A percentile compares a stretch with the other conserved stretches of the same genome.
phyloP scores from a whole-genome alignment of 768 basidiomycete genomes.

The Boletus reticuloceps region DNA sequence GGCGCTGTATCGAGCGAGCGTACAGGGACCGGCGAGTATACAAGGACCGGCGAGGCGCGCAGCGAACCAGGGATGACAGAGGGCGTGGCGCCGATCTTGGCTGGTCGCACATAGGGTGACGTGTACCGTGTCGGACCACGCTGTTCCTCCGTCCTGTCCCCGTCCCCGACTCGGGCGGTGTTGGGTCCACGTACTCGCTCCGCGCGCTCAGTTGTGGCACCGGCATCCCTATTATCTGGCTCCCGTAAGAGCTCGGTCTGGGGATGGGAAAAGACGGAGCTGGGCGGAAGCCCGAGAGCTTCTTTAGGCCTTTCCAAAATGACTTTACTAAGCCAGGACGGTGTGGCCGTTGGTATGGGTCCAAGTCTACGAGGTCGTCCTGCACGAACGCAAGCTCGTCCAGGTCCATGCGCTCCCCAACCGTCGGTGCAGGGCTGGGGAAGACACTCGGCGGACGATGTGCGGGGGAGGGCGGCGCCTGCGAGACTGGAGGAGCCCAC shows the following conservation, averaged over 20 bases:
- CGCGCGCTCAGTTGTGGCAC: neutral
- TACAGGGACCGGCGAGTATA: neutral
- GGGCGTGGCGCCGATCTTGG: too few species aligned
- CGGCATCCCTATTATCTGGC: conserved; percentile 6
- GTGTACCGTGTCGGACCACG: conserved; percentile 13
- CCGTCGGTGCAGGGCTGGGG: conserved; percentile 24
- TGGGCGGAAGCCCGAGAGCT: conserved; percentile 19
- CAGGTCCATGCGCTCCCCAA: conserved; percentile 31
- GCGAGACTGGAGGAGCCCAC: neutral
- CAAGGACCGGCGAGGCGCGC: neutral
- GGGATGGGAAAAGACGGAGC: conserved; percentile 3
- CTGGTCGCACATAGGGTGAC: conserved; percentile 13
- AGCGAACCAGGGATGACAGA: neutral
- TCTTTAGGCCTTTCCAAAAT: conserved; percentile 35
- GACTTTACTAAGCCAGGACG: conserved; percentile 24
- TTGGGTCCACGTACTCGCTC: conserved; percentile 18
- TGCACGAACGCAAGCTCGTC: conserved; percentile 15
- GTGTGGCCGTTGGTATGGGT: conserved; percentile 9
- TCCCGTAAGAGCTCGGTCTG: neutral
- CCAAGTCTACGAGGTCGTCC: neutral
- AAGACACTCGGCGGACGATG: conserved; percentile 6
- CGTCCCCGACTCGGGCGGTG: conserved; percentile 2
- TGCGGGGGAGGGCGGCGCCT: conserved; percentile 9
- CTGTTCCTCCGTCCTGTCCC: conserved; percentile 22
- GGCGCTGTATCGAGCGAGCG: neutral